Evolutionary conservation across 2,329 filamentous ascomycete genomes (phyloP).

Genomic region (Bipolaris gigantea): DNA sequence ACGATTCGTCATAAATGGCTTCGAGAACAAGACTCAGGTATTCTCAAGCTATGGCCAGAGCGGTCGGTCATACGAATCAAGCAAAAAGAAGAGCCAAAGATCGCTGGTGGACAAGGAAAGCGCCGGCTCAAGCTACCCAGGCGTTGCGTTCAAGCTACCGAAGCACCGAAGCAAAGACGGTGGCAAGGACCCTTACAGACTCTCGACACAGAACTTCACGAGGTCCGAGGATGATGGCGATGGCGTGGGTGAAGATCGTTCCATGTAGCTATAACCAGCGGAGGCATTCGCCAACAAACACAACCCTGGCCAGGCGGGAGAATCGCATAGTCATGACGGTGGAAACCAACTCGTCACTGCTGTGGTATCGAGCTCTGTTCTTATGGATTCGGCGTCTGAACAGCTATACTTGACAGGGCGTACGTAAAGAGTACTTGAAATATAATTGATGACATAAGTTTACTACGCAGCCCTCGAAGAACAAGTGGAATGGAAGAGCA

Average conservation of each 20-base stretch:
- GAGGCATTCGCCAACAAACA: not conserved
- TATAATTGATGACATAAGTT: not conserved
- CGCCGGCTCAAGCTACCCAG: not conserved
- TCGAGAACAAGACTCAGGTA: not conserved
- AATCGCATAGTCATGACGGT: not conserved
- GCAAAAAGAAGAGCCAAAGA: constrained; percentile 3
- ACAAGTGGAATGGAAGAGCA: not conserved
- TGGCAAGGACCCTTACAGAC: not conserved
- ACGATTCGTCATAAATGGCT: constrained; percentile 1
- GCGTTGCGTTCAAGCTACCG: not conserved
- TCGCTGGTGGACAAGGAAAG: constrained; percentile 2
- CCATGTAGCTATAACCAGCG: not conserved
- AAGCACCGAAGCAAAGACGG: not conserved
- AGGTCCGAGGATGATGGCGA: not conserved
- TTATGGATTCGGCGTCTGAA: not conserved
- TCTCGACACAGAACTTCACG: not conserved
- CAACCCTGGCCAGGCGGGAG: not conserved
- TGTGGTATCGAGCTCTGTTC: not conserved
- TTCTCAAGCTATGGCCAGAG: not conserved
- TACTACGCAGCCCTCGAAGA: not conserved
- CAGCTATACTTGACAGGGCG: not conserved
- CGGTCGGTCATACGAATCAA: not conserved
- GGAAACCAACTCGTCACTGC: not conserved
- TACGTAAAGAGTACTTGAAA: not conserved
- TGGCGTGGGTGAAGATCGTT: not conserved